phyloP scores from a whole-genome alignment of 164 flowering plant genomes.

The Vitis vinifera region ASM3070453v1 NC_081817.1:1610501-1611000 shows the following conservation, averaged over 20 bases:
- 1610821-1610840: constrained; percentile 86
- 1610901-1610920: constrained; percentile 32
- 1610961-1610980: background rate
- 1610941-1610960: constrained; percentile 4
- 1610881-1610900: constrained; percentile 95
- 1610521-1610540: no score
- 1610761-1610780: background rate
- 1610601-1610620: no score
- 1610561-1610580: no score
- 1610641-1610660: no score
- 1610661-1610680: no score
- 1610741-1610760: background rate
- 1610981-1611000: constrained; percentile 1
- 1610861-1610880: constrained; percentile 95
- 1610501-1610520: no score
- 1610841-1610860: constrained; percentile 93
- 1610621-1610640: no score
- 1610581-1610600: no score
- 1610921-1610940: background rate
- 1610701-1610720: no score
- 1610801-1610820: background rate
- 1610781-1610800: background rate
- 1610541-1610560: no score
- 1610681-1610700: no score
- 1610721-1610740: background rate